These are phyloP conservation scores for Stephania cephalantha DNA, from an alignment of 164 flowering plant species.

Conservation along the genomic window DNA sequence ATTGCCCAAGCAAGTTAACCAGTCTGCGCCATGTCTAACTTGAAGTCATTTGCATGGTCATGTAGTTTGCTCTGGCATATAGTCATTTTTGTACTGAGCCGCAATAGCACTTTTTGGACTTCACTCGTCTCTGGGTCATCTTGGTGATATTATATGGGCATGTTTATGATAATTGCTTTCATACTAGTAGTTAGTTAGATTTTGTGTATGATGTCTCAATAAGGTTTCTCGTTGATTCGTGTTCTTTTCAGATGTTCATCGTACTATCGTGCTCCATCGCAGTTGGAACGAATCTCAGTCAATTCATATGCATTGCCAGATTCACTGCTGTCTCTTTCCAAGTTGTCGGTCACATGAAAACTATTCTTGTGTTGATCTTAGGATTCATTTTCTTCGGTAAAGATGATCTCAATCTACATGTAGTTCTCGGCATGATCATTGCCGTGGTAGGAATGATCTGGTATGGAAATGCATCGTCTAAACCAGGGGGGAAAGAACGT, in stretches of 20 bases:
- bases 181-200: neutral
- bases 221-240: neutral
- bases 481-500: slow-evolving; percentile 84
- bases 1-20: no score
- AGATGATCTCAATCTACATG: slow-evolving; percentile 82
- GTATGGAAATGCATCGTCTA: slow-evolving; percentile 79
- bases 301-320: slow-evolving; percentile 88
- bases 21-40: neutral
- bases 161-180: neutral
- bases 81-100: neutral
- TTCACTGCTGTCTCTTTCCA: slow-evolving; percentile 83
- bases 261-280: slow-evolving; percentile 71
- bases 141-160: neutral
- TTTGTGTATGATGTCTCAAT: neutral
- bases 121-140: neutral
- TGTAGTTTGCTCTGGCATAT: neutral
- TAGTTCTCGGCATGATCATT: slow-evolving; percentile 74
- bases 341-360: slow-evolving; percentile 92
- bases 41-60: neutral
- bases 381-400: slow-evolving; percentile 85
- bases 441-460: slow-evolving; percentile 84
- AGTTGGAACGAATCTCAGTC: slow-evolving; percentile 77
- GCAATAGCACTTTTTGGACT: neutral
- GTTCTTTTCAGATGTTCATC: slow-evolving; percentile 49
- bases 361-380: slow-evolving; percentile 60